Evolutionary conservation across 2,329 filamentous ascomycete genomes (phyloP).

Genomic region (Colletotrichum karsti): DNA sequence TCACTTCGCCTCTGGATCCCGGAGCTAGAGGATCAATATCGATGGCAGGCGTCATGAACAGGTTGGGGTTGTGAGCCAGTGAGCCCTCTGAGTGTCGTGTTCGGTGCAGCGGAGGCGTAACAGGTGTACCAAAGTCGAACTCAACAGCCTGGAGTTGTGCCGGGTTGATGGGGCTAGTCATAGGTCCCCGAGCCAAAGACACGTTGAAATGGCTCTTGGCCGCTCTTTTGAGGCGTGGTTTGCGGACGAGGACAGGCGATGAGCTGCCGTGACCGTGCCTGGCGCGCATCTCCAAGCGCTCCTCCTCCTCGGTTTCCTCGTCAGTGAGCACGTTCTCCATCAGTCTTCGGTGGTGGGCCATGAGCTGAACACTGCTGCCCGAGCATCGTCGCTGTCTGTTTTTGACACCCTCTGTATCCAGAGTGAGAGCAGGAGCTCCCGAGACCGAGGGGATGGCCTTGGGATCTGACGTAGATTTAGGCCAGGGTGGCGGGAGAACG

Average conservation of each 20-base stretch:
- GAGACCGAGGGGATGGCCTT: conserved; percentile 31
- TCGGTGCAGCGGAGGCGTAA: conserved; percentile 17
- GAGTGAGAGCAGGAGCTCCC: conserved; percentile 31
- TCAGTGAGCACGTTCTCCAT: conserved; percentile 51
- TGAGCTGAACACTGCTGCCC: conserved; percentile 55
- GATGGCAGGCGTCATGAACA: conserved; percentile 13
- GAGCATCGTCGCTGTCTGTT: conserved; percentile 57
- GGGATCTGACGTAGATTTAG: conserved; percentile 31
- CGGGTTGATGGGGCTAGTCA: conserved; percentile 33
- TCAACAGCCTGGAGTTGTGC: conserved; percentile 35
- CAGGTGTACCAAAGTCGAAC: conserved; percentile 27
- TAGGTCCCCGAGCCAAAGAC: conserved; percentile 32
- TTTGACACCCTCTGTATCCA: conserved; percentile 38
- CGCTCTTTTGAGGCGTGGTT: conserved; percentile 50
- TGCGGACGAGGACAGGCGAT: conserved; percentile 39
- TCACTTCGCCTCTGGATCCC: conserved; percentile 11
- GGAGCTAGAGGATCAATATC: neutral
- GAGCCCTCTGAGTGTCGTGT: conserved; percentile 19
- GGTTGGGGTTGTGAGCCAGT: neutral
- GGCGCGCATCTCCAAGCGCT: conserved; percentile 50
- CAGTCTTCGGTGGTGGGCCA: conserved; percentile 44
- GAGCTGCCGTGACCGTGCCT: conserved; percentile 38
- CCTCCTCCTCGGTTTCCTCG: conserved; percentile 54
- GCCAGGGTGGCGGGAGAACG: conserved; percentile 34
- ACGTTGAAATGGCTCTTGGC: conserved; percentile 46